These are phyloP conservation scores for Tulasnella sp. DNA, from an alignment of 768 basidiomycete genomes.

Conservation along the genomic window DNA sequence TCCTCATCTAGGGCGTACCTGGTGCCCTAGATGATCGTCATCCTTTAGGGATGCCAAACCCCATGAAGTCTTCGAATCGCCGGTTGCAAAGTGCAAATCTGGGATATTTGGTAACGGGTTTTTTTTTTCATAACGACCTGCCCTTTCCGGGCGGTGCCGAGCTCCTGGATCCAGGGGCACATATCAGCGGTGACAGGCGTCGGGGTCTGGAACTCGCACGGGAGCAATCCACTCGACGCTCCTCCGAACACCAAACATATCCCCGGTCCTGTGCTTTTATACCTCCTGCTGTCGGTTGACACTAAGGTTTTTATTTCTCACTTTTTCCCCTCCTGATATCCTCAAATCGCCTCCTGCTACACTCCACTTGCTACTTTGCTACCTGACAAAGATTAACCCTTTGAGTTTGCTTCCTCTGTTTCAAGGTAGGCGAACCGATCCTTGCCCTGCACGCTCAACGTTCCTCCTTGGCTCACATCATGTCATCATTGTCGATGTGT, in stretches of 20 bases:
- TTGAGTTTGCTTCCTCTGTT: not conserved
- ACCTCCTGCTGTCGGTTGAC: not conserved
- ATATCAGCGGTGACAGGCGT: not conserved
- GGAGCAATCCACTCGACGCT: not conserved
- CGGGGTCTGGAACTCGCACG: not conserved
- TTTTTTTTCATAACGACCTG: not conserved
- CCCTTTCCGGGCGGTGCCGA: not conserved
- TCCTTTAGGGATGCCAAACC: not conserved
- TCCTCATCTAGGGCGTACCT: not conserved
- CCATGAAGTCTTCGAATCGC: not conserved
- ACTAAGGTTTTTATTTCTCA: too few relatives aligned
- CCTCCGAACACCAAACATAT: not conserved
- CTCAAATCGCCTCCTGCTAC: too few relatives aligned
- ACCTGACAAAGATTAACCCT: too few relatives aligned
- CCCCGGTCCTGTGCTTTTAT: not conserved
- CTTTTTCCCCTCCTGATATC: not conserved
- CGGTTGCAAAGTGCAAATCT: too few relatives aligned
- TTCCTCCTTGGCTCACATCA: too few relatives aligned
- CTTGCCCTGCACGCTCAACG: not conserved
- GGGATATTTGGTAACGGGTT: not conserved
- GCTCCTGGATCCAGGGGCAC: not conserved
- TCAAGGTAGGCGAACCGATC: not conserved
- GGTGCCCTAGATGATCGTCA: not conserved
- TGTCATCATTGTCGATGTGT: not conserved
- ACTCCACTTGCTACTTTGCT: too few relatives aligned